Evolutionary conservation across 164 flowering plant genomes (phyloP).

Genomic region (Vitis cinerea): DNA sequence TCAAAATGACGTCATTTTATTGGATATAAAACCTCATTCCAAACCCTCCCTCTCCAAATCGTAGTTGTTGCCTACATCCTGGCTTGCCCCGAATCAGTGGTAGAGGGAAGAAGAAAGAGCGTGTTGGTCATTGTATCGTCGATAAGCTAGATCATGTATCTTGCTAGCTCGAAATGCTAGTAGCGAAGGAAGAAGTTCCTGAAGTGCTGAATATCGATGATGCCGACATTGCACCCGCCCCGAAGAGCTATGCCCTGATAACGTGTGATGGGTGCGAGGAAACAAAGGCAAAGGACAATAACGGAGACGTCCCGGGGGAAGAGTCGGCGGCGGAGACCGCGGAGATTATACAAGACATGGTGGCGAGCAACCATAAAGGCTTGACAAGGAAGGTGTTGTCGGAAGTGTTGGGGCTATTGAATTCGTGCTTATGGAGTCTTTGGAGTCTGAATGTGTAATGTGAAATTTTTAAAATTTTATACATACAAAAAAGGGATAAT

Average conservation of each 20-base stretch:
- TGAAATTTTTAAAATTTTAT: not conserved
- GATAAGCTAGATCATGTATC: constrained; percentile 1
- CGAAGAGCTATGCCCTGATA: too few relatives aligned
- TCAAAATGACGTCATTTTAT: fast-evolving
- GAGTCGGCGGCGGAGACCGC: not conserved
- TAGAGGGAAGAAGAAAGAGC: constrained; percentile 28
- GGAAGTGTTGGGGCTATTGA: constrained; percentile 73
- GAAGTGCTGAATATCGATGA: not conserved
- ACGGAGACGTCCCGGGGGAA: not conserved
- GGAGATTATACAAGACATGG: not conserved
- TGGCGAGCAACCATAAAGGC: constrained; percentile 33
- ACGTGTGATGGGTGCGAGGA: not conserved
- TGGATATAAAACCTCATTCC: too few relatives aligned
- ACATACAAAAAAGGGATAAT: too few relatives aligned
- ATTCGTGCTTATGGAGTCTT: constrained; percentile 80
- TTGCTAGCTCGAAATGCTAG: constrained; percentile 2
- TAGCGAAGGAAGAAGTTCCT: not conserved
- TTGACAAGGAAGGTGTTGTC: constrained; percentile 72
- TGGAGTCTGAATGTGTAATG: constrained; percentile 65
- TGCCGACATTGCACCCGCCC: too few relatives aligned
- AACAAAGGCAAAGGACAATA: not conserved
- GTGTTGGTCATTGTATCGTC: not conserved
- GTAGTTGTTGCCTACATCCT: too few relatives aligned
- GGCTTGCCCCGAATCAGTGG: not conserved
- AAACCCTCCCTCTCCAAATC: too few relatives aligned